Evolutionary conservation across 257 asterid species (phyloP), one percentile per base, ranked within the genome.

Genomic region (Solanum okadae): DNA sequence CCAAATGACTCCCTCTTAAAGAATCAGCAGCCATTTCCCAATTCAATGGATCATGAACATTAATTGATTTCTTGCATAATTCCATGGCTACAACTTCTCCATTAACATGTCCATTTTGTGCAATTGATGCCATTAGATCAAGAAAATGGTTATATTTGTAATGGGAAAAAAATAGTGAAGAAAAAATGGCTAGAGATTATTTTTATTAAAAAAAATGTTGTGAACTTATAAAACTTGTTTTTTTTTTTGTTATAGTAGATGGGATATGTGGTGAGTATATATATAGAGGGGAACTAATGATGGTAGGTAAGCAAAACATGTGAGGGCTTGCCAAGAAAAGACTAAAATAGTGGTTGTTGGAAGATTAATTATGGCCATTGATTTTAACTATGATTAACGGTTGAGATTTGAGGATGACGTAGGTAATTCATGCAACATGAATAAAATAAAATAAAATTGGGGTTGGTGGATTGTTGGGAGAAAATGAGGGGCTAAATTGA

Each of bases 11-110:
- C 71, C 98, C 98, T 87, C 86, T 93, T 37, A 96, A 82, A 11
- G 94, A 89, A 78, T 93, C 98, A 12, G 98, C 98, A 29, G 99
- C 99, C 87, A 89, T 88, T 9, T 78, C 98, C 99, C 99, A 96
- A 91, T 95, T 96, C 89, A 96, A 78, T 6, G 98, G 98, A 71
- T 96, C 63, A 52, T 52, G 0, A 52, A 52, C 99, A 38, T 34
- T 3, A 7, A 42, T 7, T n/a, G 78, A 27, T 42, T 83, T 78
- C 87, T 84, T 33, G 89, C 99, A 95, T 65, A 94, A 92, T 0
- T 88, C 91, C 42, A 83, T 27, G 1, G 77, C 77, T 8, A 70
- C 77, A 3, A 70, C 38, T 89, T 92, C 15, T 18, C 88, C 16
- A 89, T 92, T n/a, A 87, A 93, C 27, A 46, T 91, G 40, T 88